phyloP scores from a whole-genome alignment of 2,329 filamentous ascomycete species.

The Lachnellula hyalina region DNA sequence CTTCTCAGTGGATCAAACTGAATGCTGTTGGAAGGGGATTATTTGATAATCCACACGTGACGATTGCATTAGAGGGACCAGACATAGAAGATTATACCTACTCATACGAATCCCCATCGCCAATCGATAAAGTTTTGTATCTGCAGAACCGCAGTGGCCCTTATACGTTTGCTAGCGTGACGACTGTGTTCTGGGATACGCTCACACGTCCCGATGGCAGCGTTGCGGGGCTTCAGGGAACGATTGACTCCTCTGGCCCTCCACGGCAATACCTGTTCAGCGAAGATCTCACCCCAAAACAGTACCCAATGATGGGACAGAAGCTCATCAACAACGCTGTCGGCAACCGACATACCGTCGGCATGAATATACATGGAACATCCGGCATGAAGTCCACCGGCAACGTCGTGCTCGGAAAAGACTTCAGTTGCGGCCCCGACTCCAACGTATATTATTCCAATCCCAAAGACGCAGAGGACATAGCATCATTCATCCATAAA shows the following conservation, averaged over 20 bases:
- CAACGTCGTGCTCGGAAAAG: conserved; percentile 40
- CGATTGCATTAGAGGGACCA: conserved; percentile 42
- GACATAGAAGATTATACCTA: conserved; percentile 43
- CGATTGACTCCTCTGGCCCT: conserved; percentile 43
- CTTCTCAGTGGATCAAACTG: conserved; percentile 43
- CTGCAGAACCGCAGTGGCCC: conserved; percentile 44
- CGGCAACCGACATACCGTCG: conserved; percentile 38
- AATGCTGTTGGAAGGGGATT: conserved; percentile 43
- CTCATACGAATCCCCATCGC: conserved; percentile 39
- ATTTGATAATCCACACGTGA: conserved; percentile 53
- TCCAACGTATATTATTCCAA: conserved; percentile 43
- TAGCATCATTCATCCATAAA: conserved; percentile 45
- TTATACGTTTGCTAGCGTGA: conserved; percentile 48
- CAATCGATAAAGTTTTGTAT: conserved; percentile 41
- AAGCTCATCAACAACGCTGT: no score
- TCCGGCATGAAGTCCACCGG: conserved; percentile 47
- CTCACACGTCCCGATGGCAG: conserved; percentile 38
- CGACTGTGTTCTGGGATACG: conserved; percentile 48
- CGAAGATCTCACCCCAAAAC: conserved; percentile 3
- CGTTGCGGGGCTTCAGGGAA: conserved; percentile 45
- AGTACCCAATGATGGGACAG: no score
- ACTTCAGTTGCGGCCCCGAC: conserved; percentile 39
- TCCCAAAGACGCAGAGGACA: conserved; percentile 41
- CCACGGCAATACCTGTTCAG: conserved; percentile 30
- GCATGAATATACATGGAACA: conserved; percentile 52